Evolutionary conservation across 2,329 filamentous ascomycete genomes (phyloP).

Genomic region (Myriosclerotinia scirpicola): DNA sequence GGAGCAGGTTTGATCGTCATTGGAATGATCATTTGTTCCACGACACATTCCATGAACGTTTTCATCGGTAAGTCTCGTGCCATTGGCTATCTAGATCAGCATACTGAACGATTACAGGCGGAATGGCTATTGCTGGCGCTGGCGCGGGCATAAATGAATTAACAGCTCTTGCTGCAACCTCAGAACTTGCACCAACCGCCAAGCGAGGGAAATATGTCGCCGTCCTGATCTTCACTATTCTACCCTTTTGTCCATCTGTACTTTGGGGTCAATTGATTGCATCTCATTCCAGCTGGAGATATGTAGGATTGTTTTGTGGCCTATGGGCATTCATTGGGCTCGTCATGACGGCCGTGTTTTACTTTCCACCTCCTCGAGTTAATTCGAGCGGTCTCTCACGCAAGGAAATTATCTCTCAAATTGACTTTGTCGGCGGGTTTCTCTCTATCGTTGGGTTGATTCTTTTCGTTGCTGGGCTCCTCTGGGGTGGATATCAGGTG

Average conservation of each 20-base stretch:
- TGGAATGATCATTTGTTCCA: conserved; percentile 60
- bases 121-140: conserved; percentile 57
- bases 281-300: conserved; percentile 52
- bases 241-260: conserved; percentile 61
- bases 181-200: conserved; percentile 64
- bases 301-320: conserved; percentile 53
- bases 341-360: conserved; percentile 52
- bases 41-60: conserved; percentile 57
- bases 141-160: conserved; percentile 65
- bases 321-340: conserved; percentile 55
- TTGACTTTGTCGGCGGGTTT: conserved; percentile 54
- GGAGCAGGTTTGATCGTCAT: conserved; percentile 55
- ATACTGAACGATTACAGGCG: conserved; percentile 41
- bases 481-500: conserved; percentile 56
- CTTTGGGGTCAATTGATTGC: conserved; percentile 59
- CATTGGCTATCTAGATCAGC: not conserved
- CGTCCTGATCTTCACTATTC: conserved; percentile 57
- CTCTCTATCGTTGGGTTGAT: conserved; percentile 51
- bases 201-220: conserved; percentile 64
- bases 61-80: conserved; percentile 53
- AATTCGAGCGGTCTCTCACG: conserved; percentile 44
- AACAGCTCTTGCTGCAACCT: conserved; percentile 65
- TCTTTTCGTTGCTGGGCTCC: conserved; percentile 51
- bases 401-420: conserved; percentile 45
- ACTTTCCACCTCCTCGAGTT: conserved; percentile 52